Evolutionary conservation across 768 basidiomycete genomes (phyloP), one percentile per base, ranked within the genome.

Genomic region (Cystobasidium tubakii): DNA sequence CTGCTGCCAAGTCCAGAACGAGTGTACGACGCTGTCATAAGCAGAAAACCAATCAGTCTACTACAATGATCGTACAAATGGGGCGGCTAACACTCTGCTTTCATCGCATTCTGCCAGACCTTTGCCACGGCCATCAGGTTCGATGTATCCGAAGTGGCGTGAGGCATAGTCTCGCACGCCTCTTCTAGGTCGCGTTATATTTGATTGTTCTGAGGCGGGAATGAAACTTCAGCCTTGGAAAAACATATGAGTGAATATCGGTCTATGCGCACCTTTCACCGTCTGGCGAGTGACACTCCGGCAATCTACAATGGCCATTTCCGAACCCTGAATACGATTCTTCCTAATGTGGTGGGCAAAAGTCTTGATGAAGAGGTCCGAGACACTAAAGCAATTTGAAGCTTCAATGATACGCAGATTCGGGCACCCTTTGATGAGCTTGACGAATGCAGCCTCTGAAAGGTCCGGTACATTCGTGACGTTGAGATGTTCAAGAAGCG

Each of bases 91-190:
- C 54, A 71, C 39, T 31, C 25, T 23, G 25, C 53, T 55, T 21
- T 71, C 69, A 60, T 71, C 69, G 27, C 69, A 71, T 25, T 71
- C 69, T 21, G 69, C 69, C 10, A 71, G 25, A 23, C 53, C 66
- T 67, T 23, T 44, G 7, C 33, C 66, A 36, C 39, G 46, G 15
- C 66, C 34, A 27, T 53, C 66, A 13, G 66, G 21, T 17, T 71
- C 69, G 31, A 71, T 23, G 43, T 71, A 71, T 7, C 55, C 69
- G 54, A 71, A 71, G 36, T 57, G 50, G 21, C 69, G 69, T 19
- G 53, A 55, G 21, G 29, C 31, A 27, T 60, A 71, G 27, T 55
- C 55, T 55, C 33, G 2, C 2, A 71, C 55, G 6, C 69, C 69
- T 39, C 69, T 54, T 34, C 69, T 55, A 23, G 69, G 54, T 13